Evolutionary conservation across 164 flowering plant genomes (phyloP), one percentile per base, ranked within the genome.

Genomic region (Umbilicus rupestris): DNA sequence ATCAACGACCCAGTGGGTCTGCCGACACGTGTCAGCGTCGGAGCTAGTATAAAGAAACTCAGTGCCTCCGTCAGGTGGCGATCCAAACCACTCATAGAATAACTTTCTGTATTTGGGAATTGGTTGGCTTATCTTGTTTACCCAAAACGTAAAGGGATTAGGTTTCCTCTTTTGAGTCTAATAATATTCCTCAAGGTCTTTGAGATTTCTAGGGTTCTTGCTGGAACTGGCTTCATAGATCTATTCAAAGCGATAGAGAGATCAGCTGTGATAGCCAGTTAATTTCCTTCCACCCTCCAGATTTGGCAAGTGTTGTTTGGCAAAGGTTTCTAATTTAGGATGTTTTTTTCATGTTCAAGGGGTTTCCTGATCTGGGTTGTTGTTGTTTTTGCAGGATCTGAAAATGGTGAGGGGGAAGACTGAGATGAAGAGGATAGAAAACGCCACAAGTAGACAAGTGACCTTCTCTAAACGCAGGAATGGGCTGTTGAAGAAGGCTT

Each of bases 401-500:
- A 33, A 60, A 24, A 62, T 62, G 64, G 30, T n/a, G n/a, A n/a
- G n/a, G n/a, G n/a, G n/a, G n/a, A n/a, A n/a, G n/a, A n/a, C n/a
- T n/a, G n/a, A n/a, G n/a, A n/a, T n/a, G n/a, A n/a, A n/a, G n/a
- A n/a, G n/a, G n/a, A n/a, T n/a, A n/a, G n/a, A n/a, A n/a, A 69
- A 62, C n/a, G 35, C 45, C 12, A 62, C 31, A 7, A 30, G 59
- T 15, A 33, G 71, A 8, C 71, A 69, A 46, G 59, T 68, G 29
- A 62, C 70, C 9, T 67, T 39, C 64, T 67, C 70, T 3, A 67
- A 67, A 10, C 6, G 70, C 1, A 55, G 75, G 24, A 72, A 45
- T 22, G 64, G 78, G 2, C 15, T 76, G 33, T 17, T 72, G 19
- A 72, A 70, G 37, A 76, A 72, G 69, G 73, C 73, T 9, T 12